These are phyloP conservation scores for Aspergillus glaucus DNA, from an alignment of 2,329 filamentous ascomycete genomes.

Conservation along the genomic window DNA sequence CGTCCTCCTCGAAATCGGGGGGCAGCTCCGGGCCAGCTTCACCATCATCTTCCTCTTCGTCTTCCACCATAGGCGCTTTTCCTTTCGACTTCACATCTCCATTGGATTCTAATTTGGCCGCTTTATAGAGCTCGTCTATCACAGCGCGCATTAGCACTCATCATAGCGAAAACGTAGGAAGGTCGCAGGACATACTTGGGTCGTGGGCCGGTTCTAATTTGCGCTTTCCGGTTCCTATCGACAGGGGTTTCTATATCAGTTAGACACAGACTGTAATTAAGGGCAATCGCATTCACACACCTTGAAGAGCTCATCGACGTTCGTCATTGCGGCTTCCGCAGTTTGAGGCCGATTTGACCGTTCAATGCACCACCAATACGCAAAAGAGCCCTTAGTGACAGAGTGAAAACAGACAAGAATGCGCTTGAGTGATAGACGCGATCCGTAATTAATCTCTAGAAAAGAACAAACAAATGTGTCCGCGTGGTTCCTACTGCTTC, in stretches of 20 bases:
- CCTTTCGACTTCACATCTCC: conserved; percentile 46
- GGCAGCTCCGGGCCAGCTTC: conserved; percentile 51
- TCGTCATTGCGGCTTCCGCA: conserved; percentile 39
- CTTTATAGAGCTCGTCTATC: conserved; percentile 53
- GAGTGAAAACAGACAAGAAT: not conserved
- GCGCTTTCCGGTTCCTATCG: conserved; percentile 47
- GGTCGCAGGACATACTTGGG: conserved; percentile 36
- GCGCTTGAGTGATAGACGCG: not conserved
- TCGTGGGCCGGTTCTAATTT: conserved; percentile 52
- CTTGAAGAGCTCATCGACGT: conserved; percentile 58
- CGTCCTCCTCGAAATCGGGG: conserved; percentile 52
- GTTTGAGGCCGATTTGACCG: not conserved
- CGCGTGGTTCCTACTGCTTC: not conserved
- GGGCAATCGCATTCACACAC: conserved; percentile 17
- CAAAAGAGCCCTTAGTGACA: not conserved
- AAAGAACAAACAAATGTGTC: not conserved
- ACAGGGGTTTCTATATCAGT: conserved; percentile 41
- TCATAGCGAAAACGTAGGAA: not conserved
- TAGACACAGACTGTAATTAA: conserved; percentile 7
- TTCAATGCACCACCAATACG: not conserved
- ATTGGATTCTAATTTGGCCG: conserved; percentile 48
- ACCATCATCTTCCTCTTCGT: conserved; percentile 42
- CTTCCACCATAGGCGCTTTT: conserved; percentile 42
- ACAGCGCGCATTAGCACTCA: conserved; percentile 10
- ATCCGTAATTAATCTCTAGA: not conserved